Base-by-base conservation (phyloP, 345 rosid genomes). In the Gossypioides kirkii region DNA sequence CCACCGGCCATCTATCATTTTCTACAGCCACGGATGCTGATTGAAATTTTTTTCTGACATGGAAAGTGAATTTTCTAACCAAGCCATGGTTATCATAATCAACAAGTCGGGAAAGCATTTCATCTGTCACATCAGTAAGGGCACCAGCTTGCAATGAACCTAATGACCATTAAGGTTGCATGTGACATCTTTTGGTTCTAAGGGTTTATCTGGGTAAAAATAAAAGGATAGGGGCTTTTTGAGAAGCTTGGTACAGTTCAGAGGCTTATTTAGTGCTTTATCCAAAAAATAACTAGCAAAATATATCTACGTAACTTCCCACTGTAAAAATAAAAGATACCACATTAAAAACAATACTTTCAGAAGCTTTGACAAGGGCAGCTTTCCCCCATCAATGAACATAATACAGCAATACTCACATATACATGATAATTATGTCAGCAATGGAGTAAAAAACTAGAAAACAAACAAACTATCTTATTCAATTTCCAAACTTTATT, bases 301-400 rank as follows among this genome's bases (percentile, higher is more conserved):
- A 20, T 42, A 22, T 42, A 59, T 7, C 26, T 55, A 13, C 13
- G 28, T 58, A 58, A 58, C 36, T 23, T 12, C 11, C 10, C 2
- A 11, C 36, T 45, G 2, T 6, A 25, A 43, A 20, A 65, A 13
- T 42, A 42, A 43, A 10, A 63, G 13, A 43, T 20, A 43, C 53
- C 12, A 13, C 52, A 20, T 22, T n/a, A 43, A 12, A 62, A 43
- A 42, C 69, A 14, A 65, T 22, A 47, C 13, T 43, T 22, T 16
- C 53, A 43, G 26, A 43, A 43, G 36, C 70, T 43, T 65, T 65
- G 36, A 65, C 6, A 65, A 65, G 32, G 53, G 70, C 52, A 43
- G 47, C 53, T 43, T 32, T 6, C 46, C 70, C 26, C 28, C 53
- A 20, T 22, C 32, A 65, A 65, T 23, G 11, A 45, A 65, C 10